These are phyloP conservation scores for Penicillium sp. DNA, from an alignment of 2,329 filamentous ascomycete genomes.

Conservation along the genomic window DNA sequence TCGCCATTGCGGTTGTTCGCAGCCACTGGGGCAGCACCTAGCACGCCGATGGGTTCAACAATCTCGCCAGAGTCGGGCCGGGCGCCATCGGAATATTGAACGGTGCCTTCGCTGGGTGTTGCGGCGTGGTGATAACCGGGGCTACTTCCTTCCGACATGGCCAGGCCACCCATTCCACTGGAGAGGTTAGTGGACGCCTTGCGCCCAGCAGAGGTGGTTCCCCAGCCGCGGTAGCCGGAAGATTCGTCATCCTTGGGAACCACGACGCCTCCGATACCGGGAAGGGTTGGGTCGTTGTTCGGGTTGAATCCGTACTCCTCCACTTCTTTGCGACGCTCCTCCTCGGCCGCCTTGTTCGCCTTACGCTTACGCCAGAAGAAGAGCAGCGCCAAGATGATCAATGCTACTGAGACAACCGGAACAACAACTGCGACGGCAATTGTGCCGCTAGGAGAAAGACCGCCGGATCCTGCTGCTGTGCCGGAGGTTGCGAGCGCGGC, in stretches of 20 bases:
- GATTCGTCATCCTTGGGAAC: constrained; percentile 69
- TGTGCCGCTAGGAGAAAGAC: constrained; percentile 56
- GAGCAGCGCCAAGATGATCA: constrained; percentile 72
- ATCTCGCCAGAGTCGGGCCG: constrained; percentile 64
- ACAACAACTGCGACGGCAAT: constrained; percentile 94
- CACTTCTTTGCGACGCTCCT: constrained; percentile 89
- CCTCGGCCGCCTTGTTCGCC: constrained; percentile 77
- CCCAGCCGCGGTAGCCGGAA: constrained; percentile 91
- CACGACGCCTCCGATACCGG: constrained; percentile 50
- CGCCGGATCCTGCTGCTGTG: constrained; percentile 25
- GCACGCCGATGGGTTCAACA: constrained; percentile 77
- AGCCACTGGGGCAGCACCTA: constrained; percentile 66
- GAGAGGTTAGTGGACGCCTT: constrained; percentile 90
- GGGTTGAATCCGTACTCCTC: constrained; percentile 98
- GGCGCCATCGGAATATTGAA: constrained; percentile 59
- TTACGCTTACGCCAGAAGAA: constrained; percentile 89
- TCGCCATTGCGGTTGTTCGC: constrained; percentile 63
- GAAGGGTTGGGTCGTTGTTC: constrained; percentile 86
- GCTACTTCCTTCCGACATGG: constrained; percentile 69
- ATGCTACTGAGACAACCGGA: constrained; percentile 80
- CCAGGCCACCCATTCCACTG: constrained; percentile 61
- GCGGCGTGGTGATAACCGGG: constrained; percentile 51
- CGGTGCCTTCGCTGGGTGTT: constrained; percentile 63
- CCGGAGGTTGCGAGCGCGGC: constrained; percentile 27
- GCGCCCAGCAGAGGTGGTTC: constrained; percentile 70